phyloP scores from a whole-genome alignment of 2,329 filamentous ascomycete genomes.

The Scedosporium apiospermum region DNA sequence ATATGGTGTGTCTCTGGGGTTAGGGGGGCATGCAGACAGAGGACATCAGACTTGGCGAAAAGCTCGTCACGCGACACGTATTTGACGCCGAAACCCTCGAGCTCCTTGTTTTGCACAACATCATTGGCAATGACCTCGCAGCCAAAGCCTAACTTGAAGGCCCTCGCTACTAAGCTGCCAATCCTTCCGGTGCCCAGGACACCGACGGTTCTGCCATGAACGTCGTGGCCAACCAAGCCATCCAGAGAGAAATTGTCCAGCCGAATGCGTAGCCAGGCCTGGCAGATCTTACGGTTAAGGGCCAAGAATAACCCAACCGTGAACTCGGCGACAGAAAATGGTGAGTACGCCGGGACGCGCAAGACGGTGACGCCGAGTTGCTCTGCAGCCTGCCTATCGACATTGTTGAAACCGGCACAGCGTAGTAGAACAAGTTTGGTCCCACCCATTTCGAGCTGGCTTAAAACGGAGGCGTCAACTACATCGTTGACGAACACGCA shows the following conservation, averaged over 20 bases:
- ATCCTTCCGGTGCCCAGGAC: constrained; percentile 58
- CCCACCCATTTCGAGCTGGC: constrained; percentile 36
- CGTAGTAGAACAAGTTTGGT: constrained; percentile 52
- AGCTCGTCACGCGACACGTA: constrained; percentile 46
- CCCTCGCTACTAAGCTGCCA: constrained; percentile 46
- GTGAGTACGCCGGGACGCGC: constrained; percentile 59
- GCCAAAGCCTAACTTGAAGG: constrained; percentile 54
- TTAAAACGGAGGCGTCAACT: constrained; percentile 40
- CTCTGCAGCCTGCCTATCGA: constrained; percentile 49
- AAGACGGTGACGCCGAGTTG: constrained; percentile 49
- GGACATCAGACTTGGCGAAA: constrained; percentile 46
- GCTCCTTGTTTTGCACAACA: constrained; percentile 39
- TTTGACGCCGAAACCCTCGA: constrained; percentile 34
- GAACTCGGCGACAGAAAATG: constrained; percentile 62
- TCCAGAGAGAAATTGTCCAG: constrained; percentile 60
- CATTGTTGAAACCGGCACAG: constrained; percentile 60
- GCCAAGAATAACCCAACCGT: constrained; percentile 57
- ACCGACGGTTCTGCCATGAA: constrained; percentile 58
- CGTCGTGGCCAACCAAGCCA: constrained; percentile 51
- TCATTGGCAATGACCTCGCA: constrained; percentile 54
- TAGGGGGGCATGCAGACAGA: constrained; percentile 59
- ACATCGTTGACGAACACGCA: constrained; percentile 62
- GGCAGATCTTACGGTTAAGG: constrained; percentile 57
- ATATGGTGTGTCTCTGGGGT: constrained; percentile 50
- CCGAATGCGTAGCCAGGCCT: constrained; percentile 57